Conservation (phyloP, 495 filamentous ascomycete genomes). For the Tuber umbilicatum region DNA sequence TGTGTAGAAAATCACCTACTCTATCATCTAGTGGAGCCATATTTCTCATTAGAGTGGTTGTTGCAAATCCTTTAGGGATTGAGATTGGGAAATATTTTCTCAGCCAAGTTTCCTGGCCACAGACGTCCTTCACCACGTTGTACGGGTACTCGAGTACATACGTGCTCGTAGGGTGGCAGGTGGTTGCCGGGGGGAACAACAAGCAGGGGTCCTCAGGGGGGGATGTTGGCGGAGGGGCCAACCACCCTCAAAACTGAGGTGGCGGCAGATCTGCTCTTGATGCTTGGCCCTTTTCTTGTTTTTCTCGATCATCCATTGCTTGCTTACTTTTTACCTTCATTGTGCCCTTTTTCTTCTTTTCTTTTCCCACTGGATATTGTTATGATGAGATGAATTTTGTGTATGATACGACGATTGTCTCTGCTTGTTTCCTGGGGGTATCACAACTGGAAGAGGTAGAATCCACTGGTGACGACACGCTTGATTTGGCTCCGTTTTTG, state of each 20-base stretch:
- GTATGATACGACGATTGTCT: not conserved
- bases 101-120: no score
- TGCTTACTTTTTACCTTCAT: slow-evolving; percentile 19
- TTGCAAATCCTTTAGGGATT: no score
- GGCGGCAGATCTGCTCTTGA: slow-evolving; percentile 9
- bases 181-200: slow-evolving; percentile 29
- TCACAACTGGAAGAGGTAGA: not conserved
- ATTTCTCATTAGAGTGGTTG: no score
- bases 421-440: not conserved
- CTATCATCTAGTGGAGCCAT: no score
- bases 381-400: not conserved
- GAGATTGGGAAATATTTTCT: no score
- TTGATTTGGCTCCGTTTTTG: slow-evolving; percentile 1
- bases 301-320: slow-evolving; percentile 33
- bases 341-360: slow-evolving; percentile 11
- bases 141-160: no score
- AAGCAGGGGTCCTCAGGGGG: no score
- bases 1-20: no score
- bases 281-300: slow-evolving; percentile 24
- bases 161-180: no score
- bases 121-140: no score
- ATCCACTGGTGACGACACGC: not conserved
- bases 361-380: not conserved
- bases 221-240: slow-evolving; percentile 11
- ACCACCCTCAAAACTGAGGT: slow-evolving; percentile 12